Base-by-base conservation (phyloP, 1,139 yeast species). In the Blastobotrys apis region DNA sequence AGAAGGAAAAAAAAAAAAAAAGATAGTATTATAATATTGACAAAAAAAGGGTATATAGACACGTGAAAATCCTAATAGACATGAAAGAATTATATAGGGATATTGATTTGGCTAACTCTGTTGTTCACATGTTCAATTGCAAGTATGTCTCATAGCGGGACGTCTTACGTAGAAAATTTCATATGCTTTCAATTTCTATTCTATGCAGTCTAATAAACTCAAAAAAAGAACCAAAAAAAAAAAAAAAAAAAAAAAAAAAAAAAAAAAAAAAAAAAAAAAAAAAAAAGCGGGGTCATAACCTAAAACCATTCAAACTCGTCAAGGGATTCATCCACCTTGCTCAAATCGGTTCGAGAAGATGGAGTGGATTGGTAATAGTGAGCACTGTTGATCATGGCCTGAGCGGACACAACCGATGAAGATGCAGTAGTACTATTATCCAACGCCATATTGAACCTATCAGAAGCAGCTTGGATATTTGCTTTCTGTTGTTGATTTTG, bases 271-370 rank as follows among this genome's bases (percentile, higher is more conserved):
- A 13, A 4, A 5, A 16, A 22, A 36, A 13, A 13, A 19, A n/a
- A 22, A 23, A n/a, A 35, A 23, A 23, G 26, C 9, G 9, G 26
- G n/a, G 25, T 4, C 10, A 27, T 10, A 5, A 3, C 10, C 17
- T 32, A 39, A 19, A 39, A 39, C 43, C 43, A 39, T 21, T 39
- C 43, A 33, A 39, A 39, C 15, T 39, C 43, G 16, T 27, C 26
- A 8, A 15, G 20, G 15, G 30, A 8, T 16, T 38, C 43, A 17
- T 39, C 43, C 9, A 39, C 43, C 17, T 22, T 22, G 30, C 30
- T 22, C 36, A 38, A n/a, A 15, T 4, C 19, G 4, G 15, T 16
- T 4, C 35, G 23, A 3, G 17, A 8, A 13, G 12, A 6, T 12
- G 6, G 13, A 29, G n/a, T 12, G 6, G 32, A 12, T 15, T 6